Conservation (phyloP, 2,329 filamentous ascomycete genomes). For the Ascochyta viciae-villosae region DNA sequence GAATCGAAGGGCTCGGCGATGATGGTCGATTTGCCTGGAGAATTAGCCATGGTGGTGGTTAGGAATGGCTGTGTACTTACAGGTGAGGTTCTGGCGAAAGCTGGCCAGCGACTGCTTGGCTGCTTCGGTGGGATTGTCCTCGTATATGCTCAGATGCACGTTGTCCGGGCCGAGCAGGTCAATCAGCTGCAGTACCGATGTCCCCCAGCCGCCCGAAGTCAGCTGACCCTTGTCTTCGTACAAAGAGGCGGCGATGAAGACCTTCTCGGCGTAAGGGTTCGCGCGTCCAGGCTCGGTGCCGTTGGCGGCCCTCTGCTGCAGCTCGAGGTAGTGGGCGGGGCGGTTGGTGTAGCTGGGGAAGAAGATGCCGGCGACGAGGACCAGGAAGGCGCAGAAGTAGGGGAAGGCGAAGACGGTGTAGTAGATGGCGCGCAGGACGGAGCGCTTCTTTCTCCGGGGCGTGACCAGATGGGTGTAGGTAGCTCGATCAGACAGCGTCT, state of each 20-base stretch:
- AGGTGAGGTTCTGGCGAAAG: slow-evolving; percentile 60
- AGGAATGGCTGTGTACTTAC: slow-evolving; percentile 33
- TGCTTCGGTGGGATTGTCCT: slow-evolving; percentile 69
- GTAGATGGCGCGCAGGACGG: slow-evolving; percentile 40
- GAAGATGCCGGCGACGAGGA: slow-evolving; percentile 57
- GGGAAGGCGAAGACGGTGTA: slow-evolving; percentile 43
- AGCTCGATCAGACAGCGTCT: slow-evolving; percentile 38
- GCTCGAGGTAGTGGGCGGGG: slow-evolving; percentile 59
- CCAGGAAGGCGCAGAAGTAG: slow-evolving; percentile 44
- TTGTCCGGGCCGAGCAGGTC: slow-evolving; percentile 71
- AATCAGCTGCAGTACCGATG: slow-evolving; percentile 66
- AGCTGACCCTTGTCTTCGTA: slow-evolving; percentile 69
- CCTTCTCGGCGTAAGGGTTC: slow-evolving; percentile 66
- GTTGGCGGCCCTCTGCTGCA: slow-evolving; percentile 45
- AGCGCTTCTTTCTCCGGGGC: slow-evolving; percentile 42
- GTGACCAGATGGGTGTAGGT: slow-evolving; percentile 43
- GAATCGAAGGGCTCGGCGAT: slow-evolving; percentile 67
- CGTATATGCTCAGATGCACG: slow-evolving; percentile 76
- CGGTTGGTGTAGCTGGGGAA: slow-evolving; percentile 64
- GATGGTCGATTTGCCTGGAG: slow-evolving; percentile 56
- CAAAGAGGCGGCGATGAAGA: slow-evolving; percentile 77
- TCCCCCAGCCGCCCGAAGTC: slow-evolving; percentile 69
- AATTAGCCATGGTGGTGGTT: slow-evolving; percentile 20
- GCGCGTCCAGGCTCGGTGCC: slow-evolving; percentile 49
- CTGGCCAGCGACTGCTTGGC: slow-evolving; percentile 62